Evolutionary conservation across 2,329 filamentous ascomycete species (phyloP), one percentile per base, ranked within the genome.

Genomic region (Claviceps sorghi): DNA sequence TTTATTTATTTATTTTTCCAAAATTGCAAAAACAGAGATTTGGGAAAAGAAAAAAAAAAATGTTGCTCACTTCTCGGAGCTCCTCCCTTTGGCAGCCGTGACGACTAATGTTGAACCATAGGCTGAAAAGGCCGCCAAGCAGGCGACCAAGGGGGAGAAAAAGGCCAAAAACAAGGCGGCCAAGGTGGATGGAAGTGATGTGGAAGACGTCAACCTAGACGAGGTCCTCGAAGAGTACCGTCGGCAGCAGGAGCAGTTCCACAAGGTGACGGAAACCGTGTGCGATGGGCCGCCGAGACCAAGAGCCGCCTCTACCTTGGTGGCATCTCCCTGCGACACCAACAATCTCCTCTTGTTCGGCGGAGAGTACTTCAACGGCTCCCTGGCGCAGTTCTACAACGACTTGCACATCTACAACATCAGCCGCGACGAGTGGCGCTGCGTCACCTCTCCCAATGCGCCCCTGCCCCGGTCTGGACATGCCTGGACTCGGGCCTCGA

Each of bases 331-430:
- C 1, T 80, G 84, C 34, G 91, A 94, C 69, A 80, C 78, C 61
- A 94, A 93, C 67, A 89, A 94, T 65, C 71, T 98, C 53, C 82
- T 97, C 58, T 72, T 97, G 5, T 98, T 94, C 67, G 93, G 91
- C 17, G 93, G 93, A 58, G 93, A 98, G 72, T 94, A 90, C 64
- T 97, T 88, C 71, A 95, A 97, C 69, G 93, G 93, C 4, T 86
- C 86, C 2, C 72, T 93, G 52, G 93, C 91, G 3, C 79, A 77
- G 48, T 83, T 83, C 65, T 83, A 76, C 67, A 82, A 83, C 63
- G 80, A 83, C 62, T 67, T 84, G 61, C 75, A 82, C 68, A 72
- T 84, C 58, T 84, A 84, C 69, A 77, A 93, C 68, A 84, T 89
- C 66, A 86, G 86, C 69, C 80, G 83, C 57, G 87, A 94, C 67